A percentile compares a stretch with the other conserved stretches of the same genome.
Evolutionary conservation across 2,329 filamentous ascomycete genomes (phyloP).

Genomic region (Hypoxylon sp.): DNA sequence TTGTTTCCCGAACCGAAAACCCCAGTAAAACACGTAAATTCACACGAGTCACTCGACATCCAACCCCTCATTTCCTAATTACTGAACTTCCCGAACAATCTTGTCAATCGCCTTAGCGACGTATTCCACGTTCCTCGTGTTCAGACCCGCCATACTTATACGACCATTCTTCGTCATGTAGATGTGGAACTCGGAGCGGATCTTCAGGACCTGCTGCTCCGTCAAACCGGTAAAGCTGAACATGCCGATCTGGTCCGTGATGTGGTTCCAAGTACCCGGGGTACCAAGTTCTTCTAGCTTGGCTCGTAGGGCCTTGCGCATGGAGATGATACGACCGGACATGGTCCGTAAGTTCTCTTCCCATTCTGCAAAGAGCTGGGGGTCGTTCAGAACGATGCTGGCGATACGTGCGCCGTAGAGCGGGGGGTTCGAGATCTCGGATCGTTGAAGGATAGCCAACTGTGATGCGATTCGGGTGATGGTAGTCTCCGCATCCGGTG

Average conservation of each 20-base stretch:
- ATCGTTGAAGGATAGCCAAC: constrained; percentile 93
- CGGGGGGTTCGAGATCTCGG: constrained; percentile 97
- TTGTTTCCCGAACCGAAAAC: constrained; percentile 29
- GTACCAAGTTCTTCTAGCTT: constrained; percentile 89
- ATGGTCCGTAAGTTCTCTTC: constrained; percentile 92
- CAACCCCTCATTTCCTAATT: constrained; percentile 12
- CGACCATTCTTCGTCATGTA: constrained; percentile 99
- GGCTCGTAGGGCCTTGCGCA: constrained; percentile 82
- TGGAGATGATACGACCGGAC: constrained; percentile 94
- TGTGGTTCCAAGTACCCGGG: constrained; percentile 94
- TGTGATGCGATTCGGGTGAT: constrained; percentile 82
- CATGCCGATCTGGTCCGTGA: constrained; percentile 99
- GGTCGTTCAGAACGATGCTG: constrained; percentile 85
- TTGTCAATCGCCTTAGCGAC: constrained; percentile 91
- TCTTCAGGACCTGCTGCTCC: constrained; percentile 79
- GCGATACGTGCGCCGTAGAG: constrained; percentile 94
- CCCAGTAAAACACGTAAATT: constrained; percentile 28
- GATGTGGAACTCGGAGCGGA: constrained; percentile 79
- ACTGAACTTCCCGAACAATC: constrained; percentile 74
- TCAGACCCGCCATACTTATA: constrained; percentile 98
- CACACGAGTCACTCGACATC: constrained; percentile 12
- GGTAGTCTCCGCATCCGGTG: constrained; percentile 73
- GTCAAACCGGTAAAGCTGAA: constrained; percentile 92
- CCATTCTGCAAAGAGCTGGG: constrained; percentile 88
- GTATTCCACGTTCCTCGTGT: constrained; percentile 92